Evolutionary conservation across 2,329 filamentous ascomycete genomes (phyloP).

Genomic region (Trichoderma afroharzianum): DNA sequence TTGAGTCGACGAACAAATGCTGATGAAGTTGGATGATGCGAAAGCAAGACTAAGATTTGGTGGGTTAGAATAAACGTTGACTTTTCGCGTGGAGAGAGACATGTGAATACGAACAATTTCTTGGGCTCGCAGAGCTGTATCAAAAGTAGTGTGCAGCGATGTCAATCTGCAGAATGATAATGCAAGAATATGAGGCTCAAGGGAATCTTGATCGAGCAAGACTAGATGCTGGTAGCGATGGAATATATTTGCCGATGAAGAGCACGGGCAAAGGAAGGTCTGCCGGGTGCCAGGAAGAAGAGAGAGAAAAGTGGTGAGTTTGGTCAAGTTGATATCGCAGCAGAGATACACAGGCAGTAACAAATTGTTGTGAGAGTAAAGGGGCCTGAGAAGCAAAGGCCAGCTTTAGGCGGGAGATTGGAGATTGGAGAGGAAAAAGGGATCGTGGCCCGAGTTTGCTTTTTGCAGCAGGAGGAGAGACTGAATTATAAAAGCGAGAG

Average conservation of each 20-base stretch:
- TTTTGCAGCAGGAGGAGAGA: not conserved
- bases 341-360: not conserved
- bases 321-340: not conserved
- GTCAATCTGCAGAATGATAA: not conserved
- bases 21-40: not conserved
- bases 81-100: not conserved
- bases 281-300: not conserved
- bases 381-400: constrained; percentile 1
- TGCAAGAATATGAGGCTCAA: not conserved
- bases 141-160: not conserved
- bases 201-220: not conserved
- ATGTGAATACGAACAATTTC: not conserved
- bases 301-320: not conserved
- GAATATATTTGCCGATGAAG: not conserved
- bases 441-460: not conserved
- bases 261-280: not conserved
- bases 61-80: not conserved
- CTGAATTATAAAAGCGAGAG: constrained; percentile 14
- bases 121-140: not conserved
- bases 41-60: not conserved
- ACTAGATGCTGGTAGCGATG: not conserved
- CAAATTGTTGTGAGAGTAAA: not conserved
- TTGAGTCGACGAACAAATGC: not conserved
- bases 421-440: constrained; percentile 2
- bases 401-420: not conserved